These are phyloP conservation scores for Rubia tinctorum DNA, from an alignment of 305 asterid genomes.

Conservation along the genomic window DNA sequence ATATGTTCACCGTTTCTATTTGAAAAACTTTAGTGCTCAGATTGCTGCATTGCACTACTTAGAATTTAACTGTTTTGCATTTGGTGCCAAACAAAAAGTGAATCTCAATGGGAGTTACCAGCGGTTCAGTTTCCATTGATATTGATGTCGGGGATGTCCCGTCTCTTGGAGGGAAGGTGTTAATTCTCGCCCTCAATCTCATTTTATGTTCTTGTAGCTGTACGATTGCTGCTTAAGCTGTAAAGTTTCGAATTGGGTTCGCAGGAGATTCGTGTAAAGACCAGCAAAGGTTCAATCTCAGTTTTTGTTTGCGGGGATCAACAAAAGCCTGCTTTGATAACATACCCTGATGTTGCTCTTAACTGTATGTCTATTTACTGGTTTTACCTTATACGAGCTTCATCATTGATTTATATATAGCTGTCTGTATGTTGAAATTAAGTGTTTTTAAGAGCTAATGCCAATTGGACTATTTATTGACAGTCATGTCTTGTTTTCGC, in stretches of 20 bases:
- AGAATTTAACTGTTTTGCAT: not conserved
- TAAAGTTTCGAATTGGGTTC: not conserved
- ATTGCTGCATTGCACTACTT: constrained; percentile 8
- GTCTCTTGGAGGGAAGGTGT: constrained; percentile 20
- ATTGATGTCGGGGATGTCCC: constrained; percentile 13
- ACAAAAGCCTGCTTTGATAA: constrained; percentile 33
- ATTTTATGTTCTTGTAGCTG: not conserved
- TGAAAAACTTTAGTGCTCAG: not conserved
- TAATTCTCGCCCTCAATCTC: constrained; percentile 2
- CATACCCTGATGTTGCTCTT: constrained; percentile 40
- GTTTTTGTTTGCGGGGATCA: constrained; percentile 33
- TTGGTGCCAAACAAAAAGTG: not conserved
- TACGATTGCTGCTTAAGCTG: not conserved
- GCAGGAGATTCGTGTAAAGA: constrained; percentile 34
- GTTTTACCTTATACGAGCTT: not conserved
- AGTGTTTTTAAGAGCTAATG: not conserved
- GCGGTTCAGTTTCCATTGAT: constrained; percentile 16
- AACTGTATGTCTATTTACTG: constrained; percentile 25
- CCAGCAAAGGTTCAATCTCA: constrained; percentile 31
- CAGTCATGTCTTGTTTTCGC: constrained; percentile 74
- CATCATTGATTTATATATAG: not conserved
- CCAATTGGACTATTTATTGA: not conserved
- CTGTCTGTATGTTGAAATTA: not conserved
- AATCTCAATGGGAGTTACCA: constrained; percentile 14
- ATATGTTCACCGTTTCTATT: not conserved